Percentiles rank a stretch among this genome's conserved stretches.
Evolutionary conservation across 495 filamentous ascomycete genomes (phyloP).

Genomic region (Xylaria bambusicola): DNA sequence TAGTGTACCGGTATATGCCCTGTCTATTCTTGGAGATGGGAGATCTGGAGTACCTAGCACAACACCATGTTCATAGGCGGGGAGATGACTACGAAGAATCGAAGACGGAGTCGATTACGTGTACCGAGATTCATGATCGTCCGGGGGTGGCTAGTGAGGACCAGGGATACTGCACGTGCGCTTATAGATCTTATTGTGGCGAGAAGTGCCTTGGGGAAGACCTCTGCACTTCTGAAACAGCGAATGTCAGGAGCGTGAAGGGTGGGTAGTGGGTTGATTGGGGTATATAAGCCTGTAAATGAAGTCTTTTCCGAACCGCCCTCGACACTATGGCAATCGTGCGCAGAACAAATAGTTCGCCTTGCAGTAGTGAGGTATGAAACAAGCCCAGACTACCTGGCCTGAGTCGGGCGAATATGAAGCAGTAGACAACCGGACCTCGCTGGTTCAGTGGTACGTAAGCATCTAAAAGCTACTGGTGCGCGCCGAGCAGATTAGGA

Average conservation of each 20-base stretch:
- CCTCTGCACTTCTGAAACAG: slow-evolving; percentile 7
- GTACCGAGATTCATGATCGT: slow-evolving; percentile 1
- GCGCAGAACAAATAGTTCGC: too few relatives aligned
- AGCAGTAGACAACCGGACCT: too few relatives aligned
- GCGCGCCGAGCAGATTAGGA: not conserved
- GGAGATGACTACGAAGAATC: too few relatives aligned
- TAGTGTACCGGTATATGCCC: not conserved
- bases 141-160: slow-evolving; percentile 3
- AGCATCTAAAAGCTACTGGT: too few relatives aligned
- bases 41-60: not conserved
- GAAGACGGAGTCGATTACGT: not conserved
- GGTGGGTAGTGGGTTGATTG: not conserved
- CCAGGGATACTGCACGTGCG: not conserved
- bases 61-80: not conserved
- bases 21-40: not conserved
- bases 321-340: too few relatives aligned
- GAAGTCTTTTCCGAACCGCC: too few relatives aligned
- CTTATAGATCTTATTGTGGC: too few relatives aligned
- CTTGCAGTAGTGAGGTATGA: too few relatives aligned
- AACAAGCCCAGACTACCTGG: too few relatives aligned
- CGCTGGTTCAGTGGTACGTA: too few relatives aligned
- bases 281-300: not conserved
- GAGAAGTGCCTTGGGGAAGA: not conserved
- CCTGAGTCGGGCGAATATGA: too few relatives aligned
- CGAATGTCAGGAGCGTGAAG: not conserved